Base-by-base conservation (phyloP, 2,329 filamentous ascomycete species). In the Fusarium brevicatenulatum region DNA sequence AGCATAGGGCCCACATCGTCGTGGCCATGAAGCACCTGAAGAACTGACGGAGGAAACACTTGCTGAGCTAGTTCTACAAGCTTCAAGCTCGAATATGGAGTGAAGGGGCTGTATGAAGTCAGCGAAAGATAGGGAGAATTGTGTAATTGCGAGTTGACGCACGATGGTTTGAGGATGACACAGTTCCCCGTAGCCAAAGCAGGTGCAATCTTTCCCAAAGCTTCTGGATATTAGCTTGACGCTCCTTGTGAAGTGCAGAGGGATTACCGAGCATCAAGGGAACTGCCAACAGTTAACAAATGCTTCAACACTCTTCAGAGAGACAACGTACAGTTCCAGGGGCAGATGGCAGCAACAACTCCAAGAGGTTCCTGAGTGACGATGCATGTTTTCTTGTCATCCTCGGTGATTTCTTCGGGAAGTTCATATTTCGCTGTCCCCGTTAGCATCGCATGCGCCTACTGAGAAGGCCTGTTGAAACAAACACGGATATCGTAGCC, bases 191-290 rank as follows among this genome's bases (percentile, higher is more conserved):
- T 40, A 8, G 59, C 59, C 28, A 62, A 34, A 47, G 59, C 59
- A n/a, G 59, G 50, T 13, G 59, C 59, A 6, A 62, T 62, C 43
- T 62, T 62, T 16, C 59, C 59, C 25, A 62, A 46, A 18, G 59
- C 59, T 43, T 43, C 15, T 18, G 5, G 15, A 18, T 11, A 23
- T 43, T 23, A 43, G 40, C 40, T 43, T 11, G 9, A 43, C 18
- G 15, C 40, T 43, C 6, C 1, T 23, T 23, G 15, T 5, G 1
- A 23, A 7, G 15, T 23, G n/a, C 11, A 18, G 4, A 8, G 15
- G 1, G 15, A 34, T 23, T 60, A 61, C 58, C 58, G 10, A 61
- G 47, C 49, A 61, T 61, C 23, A 61, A 37, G 1, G 58, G 58
- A 54, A 61, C 58, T 61, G 18, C 5, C 7, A 30, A 12, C 0